Conservation (phyloP, 225 moss, liverwort and hornwort genomes). For the Bryum argenteum region DNA sequence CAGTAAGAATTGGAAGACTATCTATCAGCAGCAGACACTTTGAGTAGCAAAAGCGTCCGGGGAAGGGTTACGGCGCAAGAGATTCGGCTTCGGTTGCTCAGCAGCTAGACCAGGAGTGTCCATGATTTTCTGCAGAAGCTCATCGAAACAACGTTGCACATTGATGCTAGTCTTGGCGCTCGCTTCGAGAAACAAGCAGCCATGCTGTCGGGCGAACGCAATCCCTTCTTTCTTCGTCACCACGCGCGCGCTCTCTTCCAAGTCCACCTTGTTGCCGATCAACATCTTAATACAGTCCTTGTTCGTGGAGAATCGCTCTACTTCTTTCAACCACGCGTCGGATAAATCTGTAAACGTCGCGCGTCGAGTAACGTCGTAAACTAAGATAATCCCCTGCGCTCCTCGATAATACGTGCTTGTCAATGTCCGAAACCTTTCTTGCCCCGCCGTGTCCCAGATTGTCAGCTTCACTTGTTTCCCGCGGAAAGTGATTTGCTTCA, state of each 20-base stretch:
- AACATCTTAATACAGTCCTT: constrained; percentile 92
- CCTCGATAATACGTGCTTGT: constrained; percentile 91
- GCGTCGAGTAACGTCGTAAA: constrained; percentile 84
- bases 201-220: constrained; percentile 87
- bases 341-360: constrained; percentile 84
- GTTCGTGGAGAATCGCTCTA: constrained; percentile 81
- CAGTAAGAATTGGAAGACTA: constrained; percentile 12
- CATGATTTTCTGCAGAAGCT: constrained; percentile 85
- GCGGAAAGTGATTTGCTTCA: constrained; percentile 67
- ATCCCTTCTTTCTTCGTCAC: constrained; percentile 93
- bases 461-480: constrained; percentile 80
- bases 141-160: constrained; percentile 87
- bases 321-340: constrained; percentile 90
- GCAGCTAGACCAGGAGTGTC: constrained; percentile 64
- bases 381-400: constrained; percentile 82
- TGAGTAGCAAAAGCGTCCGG: constrained; percentile 15
- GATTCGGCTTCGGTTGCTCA: constrained; percentile 63
- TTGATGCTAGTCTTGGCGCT: constrained; percentile 91
- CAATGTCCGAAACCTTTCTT: constrained; percentile 87
- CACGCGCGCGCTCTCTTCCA: constrained; percentile 71
- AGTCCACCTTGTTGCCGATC: constrained; percentile 89
- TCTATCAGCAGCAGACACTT: constrained; percentile 44
- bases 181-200: constrained; percentile 88
- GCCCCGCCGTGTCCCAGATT: constrained; percentile 97
- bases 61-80: constrained; percentile 58